Base-by-base conservation (phyloP, 192 early-diverging fungal species). In the Dispira parvispora region DNA sequence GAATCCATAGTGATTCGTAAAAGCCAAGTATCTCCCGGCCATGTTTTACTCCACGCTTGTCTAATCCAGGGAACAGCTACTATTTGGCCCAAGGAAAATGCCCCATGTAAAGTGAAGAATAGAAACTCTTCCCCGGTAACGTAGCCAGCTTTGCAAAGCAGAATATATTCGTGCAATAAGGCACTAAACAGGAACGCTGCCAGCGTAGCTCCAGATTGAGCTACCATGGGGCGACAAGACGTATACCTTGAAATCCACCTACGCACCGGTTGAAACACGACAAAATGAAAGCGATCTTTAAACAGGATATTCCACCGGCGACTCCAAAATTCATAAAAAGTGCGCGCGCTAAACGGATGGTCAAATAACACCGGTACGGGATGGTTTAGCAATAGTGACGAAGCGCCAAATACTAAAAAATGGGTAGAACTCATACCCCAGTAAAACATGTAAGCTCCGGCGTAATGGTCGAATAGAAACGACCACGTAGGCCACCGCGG, bases 241-340 rank as follows among this genome's bases (percentile, higher is more conserved):
- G 18, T 20, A n/a, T 52, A n/a, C 50, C 50, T 0, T n/a, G 11
- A n/a, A 25, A 12, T 38, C 43, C 43, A 20, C 11, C 38, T 0
- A n/a, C 58, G 43, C 42, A 32, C 42, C n/a, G 58, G 58, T 13
- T 18, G 32, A 20, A 61, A 61, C 38, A 61, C 42, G 4, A 43
- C 58, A 14, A 43, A 12, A 25, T 61, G 58, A 38, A 61, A 61
- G 12, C 43, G n/a, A 43, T 61, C 58, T 44, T 61, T 61, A 25
- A 61, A 61, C 43, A 61, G n/a, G 18, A 44, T 43, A 44, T 61
- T 61, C 58, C 58, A 61, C n/a, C 58, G 58, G 6, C 58, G 58
- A 25, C 58, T 61, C 58, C 58, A 61, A 44, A 61, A 61, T n/a
- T 43, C 42, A 21, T 21, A 44, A 20, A n/a, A 44, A 20, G 58